A percentile compares a stretch with the other conserved stretches of the same genome.
Conservation (phyloP, 192 early-diverging fungal species). For the Rhizophagus sp. region DNA sequence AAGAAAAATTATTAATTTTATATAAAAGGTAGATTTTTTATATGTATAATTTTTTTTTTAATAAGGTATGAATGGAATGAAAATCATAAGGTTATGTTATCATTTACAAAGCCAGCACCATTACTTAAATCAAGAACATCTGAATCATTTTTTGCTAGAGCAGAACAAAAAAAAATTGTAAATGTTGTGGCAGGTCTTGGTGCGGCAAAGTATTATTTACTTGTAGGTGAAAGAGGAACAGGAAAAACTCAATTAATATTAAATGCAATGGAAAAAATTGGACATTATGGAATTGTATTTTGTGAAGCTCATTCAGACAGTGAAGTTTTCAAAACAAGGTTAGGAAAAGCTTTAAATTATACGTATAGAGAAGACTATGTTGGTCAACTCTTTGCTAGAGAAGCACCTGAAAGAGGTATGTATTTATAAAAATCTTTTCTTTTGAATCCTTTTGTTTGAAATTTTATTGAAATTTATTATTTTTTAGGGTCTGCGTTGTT, state of each 20-base stretch:
- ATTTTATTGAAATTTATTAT: not conserved
- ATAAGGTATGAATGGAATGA: constrained; percentile 31
- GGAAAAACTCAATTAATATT: constrained; percentile 31
- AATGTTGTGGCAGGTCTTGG: not conserved
- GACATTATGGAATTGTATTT: constrained; percentile 28
- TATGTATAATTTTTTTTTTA: not conserved
- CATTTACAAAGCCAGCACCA: constrained; percentile 14
- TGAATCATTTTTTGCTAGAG: constrained; percentile 3
- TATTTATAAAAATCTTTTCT: not conserved
- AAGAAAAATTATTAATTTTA: not conserved
- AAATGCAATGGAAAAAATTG: constrained; percentile 29
- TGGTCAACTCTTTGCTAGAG: constrained; percentile 29
- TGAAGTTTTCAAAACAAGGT: constrained; percentile 27
- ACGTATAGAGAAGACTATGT: constrained; percentile 32
- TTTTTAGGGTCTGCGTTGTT: constrained; percentile 25
- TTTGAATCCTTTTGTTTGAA: not conserved
- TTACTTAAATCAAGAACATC: constrained; percentile 8
- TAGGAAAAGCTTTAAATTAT: constrained; percentile 27
- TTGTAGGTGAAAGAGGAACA: constrained; percentile 28
- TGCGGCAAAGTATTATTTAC: constrained; percentile 19
- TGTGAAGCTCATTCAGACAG: constrained; percentile 31
- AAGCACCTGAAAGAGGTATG: constrained; percentile 29
- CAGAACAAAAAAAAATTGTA: constrained; percentile 9
- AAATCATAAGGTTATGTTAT: constrained; percentile 15
- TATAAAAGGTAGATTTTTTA: not conserved